Evolutionary conservation across 225 moss, liverwort and hornwort species (phyloP), one percentile per base, ranked within the genome.

Genomic region (Antitrichia curtipendula): DNA sequence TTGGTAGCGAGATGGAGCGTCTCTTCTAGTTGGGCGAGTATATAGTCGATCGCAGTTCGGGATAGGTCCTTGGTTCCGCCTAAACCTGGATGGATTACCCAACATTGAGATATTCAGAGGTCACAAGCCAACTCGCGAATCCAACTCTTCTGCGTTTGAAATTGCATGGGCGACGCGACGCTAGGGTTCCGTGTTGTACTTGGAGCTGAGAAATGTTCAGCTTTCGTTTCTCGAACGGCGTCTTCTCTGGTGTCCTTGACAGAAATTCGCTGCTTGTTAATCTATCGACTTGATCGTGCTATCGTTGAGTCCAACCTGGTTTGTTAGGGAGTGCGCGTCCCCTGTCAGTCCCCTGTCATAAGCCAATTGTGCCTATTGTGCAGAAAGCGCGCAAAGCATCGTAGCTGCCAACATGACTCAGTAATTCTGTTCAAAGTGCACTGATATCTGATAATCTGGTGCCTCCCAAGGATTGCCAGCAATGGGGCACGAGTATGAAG

Each of bases 401-500:
- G 68, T 83, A 77, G 68, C 68, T 88, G 68, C 62, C 32, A 62
- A 28, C 31, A 52, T 89, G 73, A 73, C 61, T 54, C 36, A 72
- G 66, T 58, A 83, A 41, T 36, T 16, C 64, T 61, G 54, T 80
- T 60, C 24, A 38, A 66, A 81, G 59, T 56, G 70, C 52, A 56
- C 81, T 69, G 32, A 54, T 60, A 78, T 60, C 75, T 83, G 58
- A 63, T 79, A 53, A 69, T 82, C 85, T 78, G 87, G 88, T 79
- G 60, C 81, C 62, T 70, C 53, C 57, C 59, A 50, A 82, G 73
- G 56, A 78, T 62, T 76, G 65, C 45, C 73, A 65, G 87, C 80
- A 54, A 91, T 92, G 92, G 92, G 88, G 85, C 88, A 91, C 84
- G 91, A 91, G 76, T 89, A 86, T 52, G 92, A 88, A 86, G 81